Evolutionary conservation across 768 basidiomycete species (phyloP).

Genomic region (Lyophyllum decastes): DNA sequence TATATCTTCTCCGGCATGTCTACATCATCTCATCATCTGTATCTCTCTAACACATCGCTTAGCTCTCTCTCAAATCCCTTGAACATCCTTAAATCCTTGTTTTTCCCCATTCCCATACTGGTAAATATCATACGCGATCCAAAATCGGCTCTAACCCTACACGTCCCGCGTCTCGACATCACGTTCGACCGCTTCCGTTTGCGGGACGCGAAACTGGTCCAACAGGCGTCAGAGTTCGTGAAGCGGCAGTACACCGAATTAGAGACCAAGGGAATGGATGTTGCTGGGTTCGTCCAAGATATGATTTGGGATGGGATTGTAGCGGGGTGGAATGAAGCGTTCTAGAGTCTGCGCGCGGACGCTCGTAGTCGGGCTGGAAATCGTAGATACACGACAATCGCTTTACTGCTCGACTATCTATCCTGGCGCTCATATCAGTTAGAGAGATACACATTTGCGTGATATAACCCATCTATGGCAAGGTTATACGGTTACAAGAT

Average conservation of each 20-base stretch:
- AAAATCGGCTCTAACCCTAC: constrained; percentile 32
- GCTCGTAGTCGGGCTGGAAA: no score
- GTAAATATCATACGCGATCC: constrained; percentile 29
- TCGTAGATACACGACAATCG: no score
- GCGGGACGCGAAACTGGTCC: constrained; percentile 41
- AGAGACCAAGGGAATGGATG: constrained; percentile 1
- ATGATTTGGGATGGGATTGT: constrained; percentile 2
- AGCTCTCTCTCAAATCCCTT: not conserved
- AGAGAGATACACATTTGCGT: no score
- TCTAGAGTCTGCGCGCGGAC: no score
- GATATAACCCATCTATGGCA: no score
- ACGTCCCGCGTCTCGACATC: constrained; percentile 36
- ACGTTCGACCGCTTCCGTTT: constrained; percentile 44
- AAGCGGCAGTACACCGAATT: constrained; percentile 18
- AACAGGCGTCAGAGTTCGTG: constrained; percentile 25
- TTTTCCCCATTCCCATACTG: not conserved
- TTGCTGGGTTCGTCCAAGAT: constrained; percentile 13
- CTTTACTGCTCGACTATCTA: no score
- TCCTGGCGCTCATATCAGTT: no score
- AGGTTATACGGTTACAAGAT: no score
- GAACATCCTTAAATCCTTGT: constrained; percentile 1
- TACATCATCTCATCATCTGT: not conserved
- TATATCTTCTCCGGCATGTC: constrained; percentile 9
- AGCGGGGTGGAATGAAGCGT: not conserved
- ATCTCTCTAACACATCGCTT: not conserved